Conservation (phyloP, 352 stramenopile species). For the Pythium guiyangense region DNA sequence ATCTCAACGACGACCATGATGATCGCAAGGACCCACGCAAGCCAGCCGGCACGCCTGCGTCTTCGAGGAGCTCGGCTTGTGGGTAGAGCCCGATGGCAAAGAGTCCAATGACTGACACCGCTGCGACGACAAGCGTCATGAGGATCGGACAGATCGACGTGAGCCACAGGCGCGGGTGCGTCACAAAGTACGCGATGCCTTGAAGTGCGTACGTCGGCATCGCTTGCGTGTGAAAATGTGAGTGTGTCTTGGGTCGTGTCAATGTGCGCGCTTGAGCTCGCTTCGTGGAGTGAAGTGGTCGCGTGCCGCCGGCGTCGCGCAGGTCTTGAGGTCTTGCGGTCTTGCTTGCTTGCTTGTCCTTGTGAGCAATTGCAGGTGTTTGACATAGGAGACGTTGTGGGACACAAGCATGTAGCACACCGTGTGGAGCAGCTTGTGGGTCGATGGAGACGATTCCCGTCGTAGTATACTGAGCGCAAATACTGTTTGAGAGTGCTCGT, state of each 20-base stretch:
- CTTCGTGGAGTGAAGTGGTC: too few relatives aligned
- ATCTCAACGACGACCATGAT: conserved; percentile 65
- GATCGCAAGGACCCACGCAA: conserved; percentile 56
- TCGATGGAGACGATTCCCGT: too few relatives aligned
- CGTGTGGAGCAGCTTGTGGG: too few relatives aligned
- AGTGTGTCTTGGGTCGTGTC: neutral
- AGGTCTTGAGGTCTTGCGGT: too few relatives aligned
- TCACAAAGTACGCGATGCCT: conserved; percentile 49
- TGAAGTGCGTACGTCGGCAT: conserved; percentile 60
- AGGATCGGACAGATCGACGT: conserved; percentile 50
- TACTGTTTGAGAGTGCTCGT: too few relatives aligned
- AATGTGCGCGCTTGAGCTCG: neutral
- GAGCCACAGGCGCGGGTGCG: conserved; percentile 56
- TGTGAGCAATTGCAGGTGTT: too few relatives aligned
- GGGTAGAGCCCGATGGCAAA: conserved; percentile 40
- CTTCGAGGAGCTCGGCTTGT: conserved; percentile 36
- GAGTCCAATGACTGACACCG: conserved; percentile 37
- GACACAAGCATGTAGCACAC: too few relatives aligned
- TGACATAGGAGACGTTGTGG: too few relatives aligned
- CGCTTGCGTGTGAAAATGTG: neutral
- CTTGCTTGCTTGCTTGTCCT: too few relatives aligned
- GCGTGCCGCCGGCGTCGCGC: too few relatives aligned
- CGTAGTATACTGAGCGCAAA: too few relatives aligned
- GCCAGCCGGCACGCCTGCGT: conserved; percentile 27
- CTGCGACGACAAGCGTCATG: conserved; percentile 46